These are phyloP conservation scores for Hypoxylon sp. DNA, from an alignment of 2,329 filamentous ascomycete species.

Conservation along the genomic window DNA sequence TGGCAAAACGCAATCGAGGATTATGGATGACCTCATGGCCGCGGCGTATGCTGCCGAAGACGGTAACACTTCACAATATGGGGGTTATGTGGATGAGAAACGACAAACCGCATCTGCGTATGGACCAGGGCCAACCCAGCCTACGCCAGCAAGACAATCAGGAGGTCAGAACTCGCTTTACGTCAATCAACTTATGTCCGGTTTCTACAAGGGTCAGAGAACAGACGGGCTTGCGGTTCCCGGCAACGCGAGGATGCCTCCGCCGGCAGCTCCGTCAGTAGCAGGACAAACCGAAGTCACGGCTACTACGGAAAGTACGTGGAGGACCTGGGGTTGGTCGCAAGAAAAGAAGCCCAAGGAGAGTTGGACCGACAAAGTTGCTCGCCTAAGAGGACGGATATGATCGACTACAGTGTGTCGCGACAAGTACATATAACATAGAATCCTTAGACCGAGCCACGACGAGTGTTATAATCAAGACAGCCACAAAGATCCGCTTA, in stretches of 20 bases:
- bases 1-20: constrained; percentile 22
- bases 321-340: constrained; percentile 37
- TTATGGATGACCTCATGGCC: constrained; percentile 36
- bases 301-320: constrained; percentile 31
- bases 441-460: constrained; percentile 19
- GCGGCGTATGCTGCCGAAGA: constrained; percentile 36
- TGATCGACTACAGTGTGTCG: constrained; percentile 4
- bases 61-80: constrained; percentile 28
- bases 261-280: constrained; percentile 31
- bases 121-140: not conserved
- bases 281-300: constrained; percentile 32
- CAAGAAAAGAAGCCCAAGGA: constrained; percentile 29
- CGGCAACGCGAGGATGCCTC: constrained; percentile 24
- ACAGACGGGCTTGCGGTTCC: constrained; percentile 16
- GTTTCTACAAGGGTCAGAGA: constrained; percentile 27
- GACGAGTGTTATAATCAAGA: constrained; percentile 2
- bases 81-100: constrained; percentile 23
- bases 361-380: constrained; percentile 31
- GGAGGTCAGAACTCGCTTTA: constrained; percentile 25
- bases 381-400: constrained; percentile 29
- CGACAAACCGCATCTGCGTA: not conserved
- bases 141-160: not conserved
- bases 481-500: not conserved
- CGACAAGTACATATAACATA: constrained; percentile 15
- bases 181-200: constrained; percentile 27